These are phyloP conservation scores for Suillus subalutaceus DNA, from an alignment of 768 basidiomycete species.

Conservation along the genomic window DNA sequence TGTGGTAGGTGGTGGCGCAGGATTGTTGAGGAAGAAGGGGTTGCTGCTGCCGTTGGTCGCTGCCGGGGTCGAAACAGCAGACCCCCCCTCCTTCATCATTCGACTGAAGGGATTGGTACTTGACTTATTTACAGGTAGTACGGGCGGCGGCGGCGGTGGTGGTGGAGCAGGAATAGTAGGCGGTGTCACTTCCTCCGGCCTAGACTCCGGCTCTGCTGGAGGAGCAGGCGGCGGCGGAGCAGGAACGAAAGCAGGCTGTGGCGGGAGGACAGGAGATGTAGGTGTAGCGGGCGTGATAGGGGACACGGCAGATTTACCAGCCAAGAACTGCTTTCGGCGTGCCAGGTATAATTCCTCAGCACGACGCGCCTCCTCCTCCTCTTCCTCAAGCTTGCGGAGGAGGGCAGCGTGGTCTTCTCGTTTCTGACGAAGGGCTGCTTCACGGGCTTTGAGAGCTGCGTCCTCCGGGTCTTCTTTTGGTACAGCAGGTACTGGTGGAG, in stretches of 20 bases:
- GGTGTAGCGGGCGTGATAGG: constrained; percentile 27
- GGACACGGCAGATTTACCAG: constrained; percentile 41
- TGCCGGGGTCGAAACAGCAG: constrained; percentile 33
- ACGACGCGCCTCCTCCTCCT: constrained; percentile 58
- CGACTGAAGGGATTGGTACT: constrained; percentile 83
- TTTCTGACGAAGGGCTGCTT: constrained; percentile 72
- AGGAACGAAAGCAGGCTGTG: constrained; percentile 37
- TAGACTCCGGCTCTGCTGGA: constrained; percentile 17
- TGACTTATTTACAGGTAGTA: constrained; percentile 43
- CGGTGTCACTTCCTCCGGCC: constrained; percentile 27
- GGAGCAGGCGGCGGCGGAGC: constrained; percentile 31
- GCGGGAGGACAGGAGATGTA: constrained; percentile 40
- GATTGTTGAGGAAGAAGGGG: constrained; percentile 69
- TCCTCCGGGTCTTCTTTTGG: constrained; percentile 80
- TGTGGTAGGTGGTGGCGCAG: constrained; percentile 39
- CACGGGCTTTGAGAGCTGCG: constrained; percentile 62
- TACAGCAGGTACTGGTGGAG: constrained; percentile 30
- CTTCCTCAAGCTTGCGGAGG: constrained; percentile 69
- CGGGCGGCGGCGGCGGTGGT: constrained; percentile 32
- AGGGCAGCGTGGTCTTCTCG: constrained; percentile 72
- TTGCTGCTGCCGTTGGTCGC: constrained; percentile 58
- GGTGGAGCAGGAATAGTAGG: constrained; percentile 39
- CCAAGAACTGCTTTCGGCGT: constrained; percentile 37
- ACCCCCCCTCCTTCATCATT: constrained; percentile 53
- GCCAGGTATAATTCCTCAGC: constrained; percentile 46